phyloP scores from a whole-genome alignment of 257 asterid genomes.

The Euphrasia confusa region DNA sequence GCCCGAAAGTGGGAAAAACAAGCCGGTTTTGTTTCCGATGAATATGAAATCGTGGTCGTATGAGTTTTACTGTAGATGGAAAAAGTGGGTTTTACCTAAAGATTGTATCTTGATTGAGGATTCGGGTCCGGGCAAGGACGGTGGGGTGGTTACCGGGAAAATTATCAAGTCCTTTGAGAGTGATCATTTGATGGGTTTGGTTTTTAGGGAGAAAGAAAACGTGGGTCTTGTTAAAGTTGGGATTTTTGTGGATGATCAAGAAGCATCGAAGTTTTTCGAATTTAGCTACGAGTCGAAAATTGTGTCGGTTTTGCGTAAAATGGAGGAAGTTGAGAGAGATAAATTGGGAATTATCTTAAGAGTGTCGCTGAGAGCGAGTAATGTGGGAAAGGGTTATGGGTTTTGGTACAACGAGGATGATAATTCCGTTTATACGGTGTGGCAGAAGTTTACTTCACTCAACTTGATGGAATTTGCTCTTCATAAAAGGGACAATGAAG shows the following conservation, averaged over 20 bases:
- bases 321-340: slow-evolving; percentile 43
- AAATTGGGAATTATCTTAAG: slow-evolving; percentile 36
- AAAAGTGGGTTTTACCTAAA: slow-evolving; percentile 57
- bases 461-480: slow-evolving; percentile 28
- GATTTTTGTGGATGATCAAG: slow-evolving; percentile 27
- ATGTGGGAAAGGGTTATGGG: slow-evolving; percentile 62
- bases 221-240: slow-evolving; percentile 63
- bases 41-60: slow-evolving; percentile 45
- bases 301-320: slow-evolving; percentile 42
- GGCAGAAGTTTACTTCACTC: slow-evolving; percentile 39
- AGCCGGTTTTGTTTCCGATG: slow-evolving; percentile 23
- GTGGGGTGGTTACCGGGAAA: slow-evolving; percentile 35
- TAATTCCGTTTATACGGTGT: slow-evolving; percentile 48
- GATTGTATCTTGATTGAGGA: slow-evolving; percentile 39
- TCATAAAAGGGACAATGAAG: slow-evolving; percentile 27
- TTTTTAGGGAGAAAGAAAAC: slow-evolving; percentile 40
- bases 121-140: slow-evolving; percentile 21
- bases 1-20: slow-evolving; percentile 14
- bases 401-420: slow-evolving; percentile 64
- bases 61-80: slow-evolving; percentile 63
- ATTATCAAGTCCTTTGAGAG: slow-evolving; percentile 32
- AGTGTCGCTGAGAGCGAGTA: slow-evolving; percentile 34
- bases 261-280: slow-evolving; percentile 30
- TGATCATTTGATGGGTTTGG: slow-evolving; percentile 33
- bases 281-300: slow-evolving; percentile 56